These are phyloP conservation scores for Linnemannia elongata DNA, from an alignment of 192 early-diverging fungal species.

Conservation along the genomic window DNA sequence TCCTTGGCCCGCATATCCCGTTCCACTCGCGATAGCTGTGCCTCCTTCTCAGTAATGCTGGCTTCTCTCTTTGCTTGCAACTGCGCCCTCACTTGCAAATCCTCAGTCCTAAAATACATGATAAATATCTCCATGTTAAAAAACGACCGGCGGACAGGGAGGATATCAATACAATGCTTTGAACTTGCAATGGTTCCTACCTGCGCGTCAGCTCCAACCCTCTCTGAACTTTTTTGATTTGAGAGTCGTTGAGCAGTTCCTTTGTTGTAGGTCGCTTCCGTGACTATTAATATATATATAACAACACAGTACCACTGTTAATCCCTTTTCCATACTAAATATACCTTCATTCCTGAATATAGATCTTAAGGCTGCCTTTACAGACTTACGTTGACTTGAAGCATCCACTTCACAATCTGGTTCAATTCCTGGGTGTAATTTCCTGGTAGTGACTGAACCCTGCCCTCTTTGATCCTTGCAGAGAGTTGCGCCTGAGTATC, in stretches of 20 bases:
- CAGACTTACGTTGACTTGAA: constrained; percentile 67
- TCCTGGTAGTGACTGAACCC: constrained; percentile 64
- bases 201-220: constrained; percentile 20
- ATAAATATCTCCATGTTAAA: too few relatives aligned
- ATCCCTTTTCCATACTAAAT: not conserved
- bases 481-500: constrained; percentile 70
- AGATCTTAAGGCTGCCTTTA: not conserved
- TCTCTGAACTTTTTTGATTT: constrained; percentile 26
- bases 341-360: not conserved
- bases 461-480: constrained; percentile 71
- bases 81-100: not conserved
- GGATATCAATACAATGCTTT: not conserved
- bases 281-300: constrained; percentile 42
- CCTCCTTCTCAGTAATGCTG: constrained; percentile 8
- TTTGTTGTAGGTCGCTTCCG: constrained; percentile 56
- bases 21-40: not conserved
- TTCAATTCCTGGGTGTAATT: constrained; percentile 59
- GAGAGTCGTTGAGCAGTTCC: constrained; percentile 52
- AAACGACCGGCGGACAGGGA: too few relatives aligned
- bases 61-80: constrained; percentile 4
- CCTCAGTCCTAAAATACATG: constrained; percentile 8
- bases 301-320: not conserved
- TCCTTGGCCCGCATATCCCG: constrained; percentile 23
- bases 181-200: not conserved
- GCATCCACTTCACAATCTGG: constrained; percentile 66